A percentile compares a stretch with the other conserved stretches of the same genome.
Conservation (phyloP, 805 yeast species). For the Zygosaccharomyces rouxii region DNA sequence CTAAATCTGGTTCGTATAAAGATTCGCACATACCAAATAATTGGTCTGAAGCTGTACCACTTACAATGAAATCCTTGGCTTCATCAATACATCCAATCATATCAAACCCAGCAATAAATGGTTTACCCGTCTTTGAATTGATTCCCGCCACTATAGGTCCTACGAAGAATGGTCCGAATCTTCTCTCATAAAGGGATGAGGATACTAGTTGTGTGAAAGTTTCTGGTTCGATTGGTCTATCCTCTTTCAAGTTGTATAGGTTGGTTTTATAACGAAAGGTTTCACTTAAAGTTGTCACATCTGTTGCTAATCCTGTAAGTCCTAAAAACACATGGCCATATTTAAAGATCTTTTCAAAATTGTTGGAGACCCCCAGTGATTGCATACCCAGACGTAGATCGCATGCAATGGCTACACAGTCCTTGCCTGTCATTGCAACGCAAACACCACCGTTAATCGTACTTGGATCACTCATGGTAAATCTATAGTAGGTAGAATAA, state of each 20-base stretch:
- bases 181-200: constrained; percentile 79
- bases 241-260: constrained; percentile 85
- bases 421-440: constrained; percentile 98
- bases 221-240: constrained; percentile 86
- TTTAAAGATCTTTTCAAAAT: constrained; percentile 87
- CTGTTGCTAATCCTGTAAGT: constrained; percentile 92
- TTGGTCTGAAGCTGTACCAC: constrained; percentile 97
- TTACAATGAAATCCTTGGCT: constrained; percentile 89
- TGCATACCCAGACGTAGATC: constrained; percentile 93
- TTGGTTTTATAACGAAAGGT: constrained; percentile 81
- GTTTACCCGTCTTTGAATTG: constrained; percentile 73
- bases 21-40: constrained; percentile 98
- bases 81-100: constrained; percentile 94
- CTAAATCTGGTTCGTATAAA: constrained; percentile 87
- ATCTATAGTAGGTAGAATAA: not conserved
- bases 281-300: constrained; percentile 81
- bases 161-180: constrained; percentile 95
- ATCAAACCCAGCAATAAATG: constrained; percentile 94
- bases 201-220: constrained; percentile 91
- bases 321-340: constrained; percentile 86
- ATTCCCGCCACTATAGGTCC: constrained; percentile 97
- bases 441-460: constrained; percentile 90
- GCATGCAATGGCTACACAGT: constrained; percentile 95
- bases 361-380: constrained; percentile 84
- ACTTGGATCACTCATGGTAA: constrained; percentile 68